phyloP scores from a whole-genome alignment of 306 rosid species.

The Cucurbita moschata region DNA sequence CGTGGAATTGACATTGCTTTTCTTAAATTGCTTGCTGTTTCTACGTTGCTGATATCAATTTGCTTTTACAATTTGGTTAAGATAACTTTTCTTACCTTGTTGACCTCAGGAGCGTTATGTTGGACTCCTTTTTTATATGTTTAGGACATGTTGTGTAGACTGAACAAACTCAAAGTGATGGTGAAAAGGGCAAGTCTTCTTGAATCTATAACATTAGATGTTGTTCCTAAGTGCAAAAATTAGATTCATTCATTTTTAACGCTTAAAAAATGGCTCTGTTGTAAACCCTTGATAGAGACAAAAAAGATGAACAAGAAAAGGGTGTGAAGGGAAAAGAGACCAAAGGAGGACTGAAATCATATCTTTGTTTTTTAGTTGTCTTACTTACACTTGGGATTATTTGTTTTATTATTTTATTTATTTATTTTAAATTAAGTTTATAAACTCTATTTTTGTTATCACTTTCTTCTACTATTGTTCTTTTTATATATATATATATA shows the following conservation, averaged over 20 bases:
- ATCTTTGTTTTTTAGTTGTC: not conserved
- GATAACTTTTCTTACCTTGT: not conserved
- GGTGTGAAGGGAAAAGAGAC: not conserved
- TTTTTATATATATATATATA: too few species aligned
- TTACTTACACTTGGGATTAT: not conserved
- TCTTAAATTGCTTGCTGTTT: not conserved
- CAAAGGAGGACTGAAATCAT: not conserved
- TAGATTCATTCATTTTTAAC: too few species aligned
- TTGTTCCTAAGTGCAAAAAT: too few species aligned
- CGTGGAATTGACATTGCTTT: not conserved
- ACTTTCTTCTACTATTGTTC: too few species aligned
- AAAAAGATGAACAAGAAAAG: too few species aligned
- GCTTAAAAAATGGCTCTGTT: not conserved
- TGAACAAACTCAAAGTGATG: too few species aligned
- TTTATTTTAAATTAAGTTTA: too few species aligned
- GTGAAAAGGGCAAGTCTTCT: too few species aligned
- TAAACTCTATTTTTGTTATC: not conserved
- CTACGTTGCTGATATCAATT: not conserved
- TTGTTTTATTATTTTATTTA: too few species aligned
- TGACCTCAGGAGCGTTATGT: not conserved
- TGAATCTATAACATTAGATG: too few species aligned
- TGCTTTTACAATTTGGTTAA: not conserved
- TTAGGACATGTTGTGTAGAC: too few species aligned
- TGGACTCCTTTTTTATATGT: not conserved
- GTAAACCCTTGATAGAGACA: too few species aligned